Evolutionary conservation across 805 yeast species (phyloP).

Genomic region (Starmerella riodocensis): DNA sequence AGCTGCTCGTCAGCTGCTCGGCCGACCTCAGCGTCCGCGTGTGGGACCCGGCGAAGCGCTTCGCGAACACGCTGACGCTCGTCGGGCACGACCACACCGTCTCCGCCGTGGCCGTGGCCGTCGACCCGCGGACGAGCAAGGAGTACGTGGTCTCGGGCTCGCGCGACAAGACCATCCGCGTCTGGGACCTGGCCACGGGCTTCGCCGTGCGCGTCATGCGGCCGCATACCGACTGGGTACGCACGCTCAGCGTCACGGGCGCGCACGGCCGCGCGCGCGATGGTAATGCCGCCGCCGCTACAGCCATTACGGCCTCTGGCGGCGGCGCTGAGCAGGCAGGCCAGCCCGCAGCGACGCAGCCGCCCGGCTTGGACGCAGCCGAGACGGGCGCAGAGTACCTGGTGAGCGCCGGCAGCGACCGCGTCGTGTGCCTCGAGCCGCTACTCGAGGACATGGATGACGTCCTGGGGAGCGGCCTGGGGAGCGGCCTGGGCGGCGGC

Average conservation of each 20-base stretch:
- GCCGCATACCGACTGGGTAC: slow-evolving; percentile 84
- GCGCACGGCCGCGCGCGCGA: not conserved
- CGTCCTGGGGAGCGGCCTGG: too few relatives aligned
- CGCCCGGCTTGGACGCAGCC: too few relatives aligned
- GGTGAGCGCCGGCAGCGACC: slow-evolving; percentile 18
- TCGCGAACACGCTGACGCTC: slow-evolving; percentile 46
- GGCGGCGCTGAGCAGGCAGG: too few relatives aligned
- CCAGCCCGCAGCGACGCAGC: too few relatives aligned
- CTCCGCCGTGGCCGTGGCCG: slow-evolving; percentile 39
- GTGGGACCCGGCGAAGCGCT: slow-evolving; percentile 47
- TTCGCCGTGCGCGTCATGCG: slow-evolving; percentile 50
- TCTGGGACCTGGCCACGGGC: slow-evolving; percentile 62
- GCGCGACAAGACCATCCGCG: slow-evolving; percentile 75
- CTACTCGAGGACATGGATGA: slow-evolving; percentile 2
- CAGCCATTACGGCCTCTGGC: too few relatives aligned
- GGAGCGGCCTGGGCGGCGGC: too few relatives aligned
- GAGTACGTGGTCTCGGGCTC: slow-evolving; percentile 54
- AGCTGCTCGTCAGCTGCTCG: slow-evolving; percentile 36
- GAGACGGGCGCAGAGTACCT: slow-evolving; percentile 1
- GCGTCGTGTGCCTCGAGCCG: slow-evolving; percentile 9
- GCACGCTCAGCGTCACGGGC: slow-evolving; percentile 38
- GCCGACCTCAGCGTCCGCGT: slow-evolving; percentile 47
- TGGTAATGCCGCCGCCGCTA: too few relatives aligned
- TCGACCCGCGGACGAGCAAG: slow-evolving; percentile 27
- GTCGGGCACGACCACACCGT: slow-evolving; percentile 83